Percentiles rank a stretch among this genome's conserved stretches.
Evolutionary conservation across 2,329 filamentous ascomycete species (phyloP).

Genomic region (Cladosporium cucumerinum): DNA sequence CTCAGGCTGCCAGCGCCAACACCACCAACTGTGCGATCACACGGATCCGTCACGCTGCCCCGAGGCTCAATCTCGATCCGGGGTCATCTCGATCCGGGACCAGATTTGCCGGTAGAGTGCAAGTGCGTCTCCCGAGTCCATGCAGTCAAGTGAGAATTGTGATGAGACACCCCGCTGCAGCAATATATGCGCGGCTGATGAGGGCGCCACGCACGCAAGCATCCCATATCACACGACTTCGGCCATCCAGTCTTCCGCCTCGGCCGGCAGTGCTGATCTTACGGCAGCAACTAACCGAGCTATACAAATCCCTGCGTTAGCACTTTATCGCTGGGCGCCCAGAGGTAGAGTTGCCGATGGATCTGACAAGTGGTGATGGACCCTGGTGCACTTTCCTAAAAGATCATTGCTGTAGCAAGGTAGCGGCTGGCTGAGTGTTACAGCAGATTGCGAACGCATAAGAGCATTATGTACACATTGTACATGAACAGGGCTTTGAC

Average conservation of each 20-base stretch:
- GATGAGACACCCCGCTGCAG: not conserved
- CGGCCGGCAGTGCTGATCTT: slow-evolving; percentile 8
- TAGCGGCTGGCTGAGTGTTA: not conserved
- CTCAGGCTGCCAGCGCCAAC: not conserved
- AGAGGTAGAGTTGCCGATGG: not conserved
- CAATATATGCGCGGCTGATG: slow-evolving; percentile 6
- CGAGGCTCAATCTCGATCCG: not conserved
- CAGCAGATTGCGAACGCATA: not conserved
- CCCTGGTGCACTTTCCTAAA: not conserved
- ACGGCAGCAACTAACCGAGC: slow-evolving; percentile 6
- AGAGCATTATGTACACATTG: not conserved
- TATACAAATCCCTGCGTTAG: not conserved
- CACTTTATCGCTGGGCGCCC: not conserved
- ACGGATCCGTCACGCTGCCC: not conserved
- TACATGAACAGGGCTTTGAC: not conserved
- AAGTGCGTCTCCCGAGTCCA: slow-evolving; percentile 2
- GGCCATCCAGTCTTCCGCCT: not conserved
- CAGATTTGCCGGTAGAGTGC: slow-evolving; percentile 1
- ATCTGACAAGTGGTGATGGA: not conserved
- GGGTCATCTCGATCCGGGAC: not conserved
- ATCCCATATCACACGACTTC: not conserved
- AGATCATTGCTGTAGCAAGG: not conserved
- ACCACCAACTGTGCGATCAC: not conserved
- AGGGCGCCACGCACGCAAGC: not conserved
- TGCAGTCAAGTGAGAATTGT: slow-evolving; percentile 9